These are phyloP conservation scores for Cordyceps militaris DNA, from an alignment of 2,329 filamentous ascomycete species.

Conservation along the genomic window DNA sequence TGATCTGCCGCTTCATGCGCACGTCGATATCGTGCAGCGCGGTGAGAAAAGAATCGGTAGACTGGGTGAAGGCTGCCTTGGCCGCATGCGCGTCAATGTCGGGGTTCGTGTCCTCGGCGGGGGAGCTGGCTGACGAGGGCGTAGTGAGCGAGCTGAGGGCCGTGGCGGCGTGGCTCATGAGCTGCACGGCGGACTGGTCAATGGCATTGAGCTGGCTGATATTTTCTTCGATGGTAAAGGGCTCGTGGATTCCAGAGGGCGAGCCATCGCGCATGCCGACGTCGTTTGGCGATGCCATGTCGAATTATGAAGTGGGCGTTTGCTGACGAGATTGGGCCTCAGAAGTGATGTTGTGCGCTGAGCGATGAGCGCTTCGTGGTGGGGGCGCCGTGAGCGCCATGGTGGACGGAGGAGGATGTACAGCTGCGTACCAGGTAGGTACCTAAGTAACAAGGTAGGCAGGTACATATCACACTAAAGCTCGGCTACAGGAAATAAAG, in stretches of 20 bases:
- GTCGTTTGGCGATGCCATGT: conserved; percentile 28
- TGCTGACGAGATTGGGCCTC: background rate
- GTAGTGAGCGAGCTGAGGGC: conserved; percentile 40
- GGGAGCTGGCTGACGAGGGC: conserved; percentile 17
- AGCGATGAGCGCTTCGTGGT: background rate
- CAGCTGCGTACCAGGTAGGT: too few species aligned
- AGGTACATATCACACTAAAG: too few species aligned
- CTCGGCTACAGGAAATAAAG: too few species aligned
- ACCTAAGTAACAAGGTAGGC: too few species aligned
- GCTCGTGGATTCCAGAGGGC: conserved; percentile 29
- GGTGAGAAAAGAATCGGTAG: conserved; percentile 61
- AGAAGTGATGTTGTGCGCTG: background rate
- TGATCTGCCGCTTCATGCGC: conserved; percentile 55
- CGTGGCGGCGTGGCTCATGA: conserved; percentile 38
- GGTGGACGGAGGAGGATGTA: too few species aligned
- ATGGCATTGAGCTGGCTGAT: conserved; percentile 75
- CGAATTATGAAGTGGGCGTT: background rate
- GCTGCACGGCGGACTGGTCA: conserved; percentile 50
- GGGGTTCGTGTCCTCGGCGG: conserved; percentile 16
- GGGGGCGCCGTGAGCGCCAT: background rate
- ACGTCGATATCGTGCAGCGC: conserved; percentile 70
- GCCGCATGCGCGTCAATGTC: conserved; percentile 41
- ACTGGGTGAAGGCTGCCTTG: conserved; percentile 49
- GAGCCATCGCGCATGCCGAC: conserved; percentile 23
- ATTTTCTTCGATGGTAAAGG: conserved; percentile 69